Base-by-base conservation (phyloP, 352 stramenopile genomes). In the Globisporangium emineosum region DNA sequence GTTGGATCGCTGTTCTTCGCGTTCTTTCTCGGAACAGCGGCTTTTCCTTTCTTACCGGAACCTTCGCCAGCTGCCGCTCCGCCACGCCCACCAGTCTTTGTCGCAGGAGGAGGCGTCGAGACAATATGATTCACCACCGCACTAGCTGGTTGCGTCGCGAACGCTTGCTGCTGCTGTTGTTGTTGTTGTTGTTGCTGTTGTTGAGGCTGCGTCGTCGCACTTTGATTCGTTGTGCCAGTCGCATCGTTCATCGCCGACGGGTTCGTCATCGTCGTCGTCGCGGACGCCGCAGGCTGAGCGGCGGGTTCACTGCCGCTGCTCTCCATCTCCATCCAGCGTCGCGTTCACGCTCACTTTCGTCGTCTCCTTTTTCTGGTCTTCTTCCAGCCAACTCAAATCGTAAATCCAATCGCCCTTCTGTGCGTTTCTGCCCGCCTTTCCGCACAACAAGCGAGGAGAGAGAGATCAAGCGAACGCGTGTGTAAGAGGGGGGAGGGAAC, bases 1-100 rank as follows among this genome's bases (percentile, higher is more conserved):
- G 25, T 53, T 40, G 40, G 6, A 23, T 66, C 25, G 57, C 50
- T 23, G 60, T 55, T 35, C 64, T 77, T 73, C 47, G 65, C 76
- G 33, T 72, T 61, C 60, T 76, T 74, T 13, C 56, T 43, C 5
- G 49, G 49, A 15, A 37, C 57, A 25, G 3, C 43, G 19, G n/a
- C 23, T 51, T 59, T 57, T 27, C 29, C 27, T 27, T 42, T 59
- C 47, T 43, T 59, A 13, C 2, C n/a, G 40, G 9, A 5, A 8
- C 17, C 17, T 37, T 57, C 57, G 12, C 45, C 35, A 5, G 27
- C 42, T 29, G 40, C 57, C n/a, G 23, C 27, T 30, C 40, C 57
- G 37, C 25, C 25, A 27, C 37, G 55, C 55, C 8, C 37, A 27
- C 43, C 43, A 30, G 13, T 2, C 19, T 62, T 62, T 13, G 35